phyloP scores from a whole-genome alignment of 768 basidiomycete species.

The Steccherinum ochraceum region DNA sequence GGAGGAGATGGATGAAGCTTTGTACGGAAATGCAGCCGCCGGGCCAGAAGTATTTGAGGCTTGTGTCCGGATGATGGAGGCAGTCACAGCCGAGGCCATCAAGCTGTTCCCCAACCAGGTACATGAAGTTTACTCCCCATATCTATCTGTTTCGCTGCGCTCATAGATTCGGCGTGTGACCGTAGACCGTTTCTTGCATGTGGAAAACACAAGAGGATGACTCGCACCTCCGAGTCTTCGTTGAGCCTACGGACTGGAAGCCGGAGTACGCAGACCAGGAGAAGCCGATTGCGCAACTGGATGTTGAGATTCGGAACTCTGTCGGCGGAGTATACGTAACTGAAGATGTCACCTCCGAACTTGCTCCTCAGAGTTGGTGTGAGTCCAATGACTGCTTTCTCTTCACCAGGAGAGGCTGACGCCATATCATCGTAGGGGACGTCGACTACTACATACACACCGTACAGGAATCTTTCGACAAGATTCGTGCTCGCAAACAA shows the following conservation, averaged over 20 bases:
- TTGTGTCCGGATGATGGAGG: slow-evolving; percentile 67
- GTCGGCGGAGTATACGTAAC: slow-evolving; percentile 30
- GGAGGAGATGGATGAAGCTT: slow-evolving; percentile 76
- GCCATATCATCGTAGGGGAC: slow-evolving; percentile 46
- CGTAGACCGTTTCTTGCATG: slow-evolving; percentile 50
- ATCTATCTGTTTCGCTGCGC: too few relatives aligned
- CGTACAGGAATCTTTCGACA: slow-evolving; percentile 23
- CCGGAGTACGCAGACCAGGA: slow-evolving; percentile 23
- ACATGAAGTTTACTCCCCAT: slow-evolving; percentile 18
- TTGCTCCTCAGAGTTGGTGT: background rate
- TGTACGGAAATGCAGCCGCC: slow-evolving; percentile 60
- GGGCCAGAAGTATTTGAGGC: slow-evolving; percentile 75
- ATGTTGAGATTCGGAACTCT: slow-evolving; percentile 41
- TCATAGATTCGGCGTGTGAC: background rate
- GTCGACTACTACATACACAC: slow-evolving; percentile 50
- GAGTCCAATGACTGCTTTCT: slow-evolving; percentile 10
- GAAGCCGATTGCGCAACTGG: slow-evolving; percentile 52
- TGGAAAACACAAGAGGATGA: slow-evolving; percentile 48
- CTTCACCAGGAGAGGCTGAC: too few relatives aligned
- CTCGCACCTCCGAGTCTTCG: slow-evolving; percentile 52
- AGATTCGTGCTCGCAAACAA: slow-evolving; percentile 31
- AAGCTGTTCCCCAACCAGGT: slow-evolving; percentile 64
- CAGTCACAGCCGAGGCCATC: slow-evolving; percentile 49
- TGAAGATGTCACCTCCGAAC: slow-evolving; percentile 19
- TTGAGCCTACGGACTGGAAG: slow-evolving; percentile 54